Percentiles rank a stretch among this genome's conserved stretches.
These are phyloP conservation scores for Atkinsonella hypoxylon DNA, from an alignment of 2,329 filamentous ascomycete species.

Conservation along the genomic window DNA sequence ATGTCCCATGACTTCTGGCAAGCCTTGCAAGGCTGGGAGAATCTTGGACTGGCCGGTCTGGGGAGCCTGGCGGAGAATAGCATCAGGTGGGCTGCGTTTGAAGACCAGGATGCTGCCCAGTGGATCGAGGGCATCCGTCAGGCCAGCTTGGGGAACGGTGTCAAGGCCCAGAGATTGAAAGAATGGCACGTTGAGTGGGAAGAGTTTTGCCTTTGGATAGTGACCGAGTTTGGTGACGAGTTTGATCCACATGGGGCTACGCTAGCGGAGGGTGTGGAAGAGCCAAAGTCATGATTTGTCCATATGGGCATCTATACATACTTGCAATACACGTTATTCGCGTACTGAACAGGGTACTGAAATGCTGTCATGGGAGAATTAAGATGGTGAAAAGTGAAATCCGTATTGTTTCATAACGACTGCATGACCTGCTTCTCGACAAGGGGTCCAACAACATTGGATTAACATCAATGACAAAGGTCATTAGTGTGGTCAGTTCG, in stretches of 20 bases:
- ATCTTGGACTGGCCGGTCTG: conserved; percentile 75
- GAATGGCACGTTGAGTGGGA: conserved; percentile 80
- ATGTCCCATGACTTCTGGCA: conserved; percentile 92
- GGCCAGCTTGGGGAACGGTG: conserved; percentile 57
- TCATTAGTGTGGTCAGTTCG: too few species aligned
- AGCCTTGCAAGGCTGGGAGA: conserved; percentile 81
- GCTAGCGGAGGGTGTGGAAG: not conserved
- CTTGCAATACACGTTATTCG: not conserved
- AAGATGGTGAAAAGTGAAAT: not conserved
- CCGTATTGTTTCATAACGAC: not conserved
- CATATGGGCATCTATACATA: too few species aligned
- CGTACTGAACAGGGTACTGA: not conserved
- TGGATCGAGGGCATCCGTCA: conserved; percentile 65
- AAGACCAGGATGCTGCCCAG: conserved; percentile 58
- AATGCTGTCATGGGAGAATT: not conserved
- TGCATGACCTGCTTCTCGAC: too few species aligned
- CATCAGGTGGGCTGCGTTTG: conserved; percentile 78
- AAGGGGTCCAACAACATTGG: too few species aligned
- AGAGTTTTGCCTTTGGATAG: conserved; percentile 81
- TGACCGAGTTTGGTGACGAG: conserved; percentile 61
- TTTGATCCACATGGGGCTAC: conserved; percentile 29
- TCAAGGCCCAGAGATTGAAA: conserved; percentile 60
- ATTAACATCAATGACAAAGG: too few species aligned
- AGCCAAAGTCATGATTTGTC: not conserved
- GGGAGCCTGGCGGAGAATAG: conserved; percentile 87